phyloP scores from a whole-genome alignment of 2,329 filamentous ascomycete species.

The Aspergillus viridinutans region DNA sequence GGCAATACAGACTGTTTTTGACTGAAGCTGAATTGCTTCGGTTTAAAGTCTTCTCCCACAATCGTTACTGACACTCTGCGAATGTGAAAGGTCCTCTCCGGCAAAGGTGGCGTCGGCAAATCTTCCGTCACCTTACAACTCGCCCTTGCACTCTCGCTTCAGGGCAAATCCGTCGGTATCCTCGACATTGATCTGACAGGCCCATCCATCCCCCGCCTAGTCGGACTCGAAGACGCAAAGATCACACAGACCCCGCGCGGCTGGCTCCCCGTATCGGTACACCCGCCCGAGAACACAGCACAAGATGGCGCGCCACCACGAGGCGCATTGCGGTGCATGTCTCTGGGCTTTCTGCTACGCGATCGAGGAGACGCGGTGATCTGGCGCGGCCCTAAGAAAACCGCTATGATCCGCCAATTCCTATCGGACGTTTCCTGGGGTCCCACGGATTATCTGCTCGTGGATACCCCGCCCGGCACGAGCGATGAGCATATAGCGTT shows the following conservation, averaged over 20 bases:
- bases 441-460: conserved; percentile 81
- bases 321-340: conserved; percentile 67
- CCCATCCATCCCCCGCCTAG: conserved; percentile 91
- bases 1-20: not conserved
- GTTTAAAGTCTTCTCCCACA: not conserved
- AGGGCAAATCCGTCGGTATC: conserved; percentile 86
- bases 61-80: conserved; percentile 7
- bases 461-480: conserved; percentile 94
- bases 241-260: conserved; percentile 87
- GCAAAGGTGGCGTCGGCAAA: conserved; percentile 97
- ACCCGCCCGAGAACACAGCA: conserved; percentile 8
- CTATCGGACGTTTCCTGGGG: conserved; percentile 86
- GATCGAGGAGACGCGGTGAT: conserved; percentile 86
- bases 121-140: conserved; percentile 97
- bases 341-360: conserved; percentile 82
- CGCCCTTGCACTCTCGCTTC: conserved; percentile 78
- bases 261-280: conserved; percentile 70
- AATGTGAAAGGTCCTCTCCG: conserved; percentile 65
- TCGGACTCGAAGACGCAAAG: conserved; percentile 82
- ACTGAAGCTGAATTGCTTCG: not conserved
- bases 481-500: conserved; percentile 96
- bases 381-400: conserved; percentile 98
- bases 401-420: conserved; percentile 97
- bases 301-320: conserved; percentile 18
- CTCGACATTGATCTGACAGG: conserved; percentile 96